These are phyloP conservation scores for Dactylellina drechsleri DNA, from an alignment of 2,329 filamentous ascomycete species.

Conservation along the genomic window DNA sequence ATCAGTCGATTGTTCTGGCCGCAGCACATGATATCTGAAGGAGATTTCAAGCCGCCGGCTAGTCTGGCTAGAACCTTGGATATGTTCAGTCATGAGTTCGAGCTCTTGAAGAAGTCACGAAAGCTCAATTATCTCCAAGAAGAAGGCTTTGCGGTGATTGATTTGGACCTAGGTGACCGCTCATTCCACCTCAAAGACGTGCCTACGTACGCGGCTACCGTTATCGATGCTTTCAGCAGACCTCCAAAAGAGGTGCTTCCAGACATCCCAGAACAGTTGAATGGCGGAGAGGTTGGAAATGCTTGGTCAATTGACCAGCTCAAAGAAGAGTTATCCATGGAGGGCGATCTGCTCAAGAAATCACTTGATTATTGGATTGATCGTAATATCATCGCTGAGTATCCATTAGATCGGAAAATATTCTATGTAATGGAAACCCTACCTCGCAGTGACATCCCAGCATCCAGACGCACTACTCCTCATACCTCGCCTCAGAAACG, in stretches of 20 bases:
- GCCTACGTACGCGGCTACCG: constrained; percentile 84
- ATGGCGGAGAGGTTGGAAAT: constrained; percentile 58
- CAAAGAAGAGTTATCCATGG: constrained; percentile 72
- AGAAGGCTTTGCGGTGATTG: constrained; percentile 80
- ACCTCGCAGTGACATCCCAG: constrained; percentile 42
- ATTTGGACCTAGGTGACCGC: constrained; percentile 84
- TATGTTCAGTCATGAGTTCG: constrained; percentile 79
- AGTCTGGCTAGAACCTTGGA: constrained; percentile 70
- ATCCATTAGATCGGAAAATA: constrained; percentile 67
- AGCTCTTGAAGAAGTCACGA: constrained; percentile 80
- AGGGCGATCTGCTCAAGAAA: constrained; percentile 74
- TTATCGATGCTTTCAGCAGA: constrained; percentile 83
- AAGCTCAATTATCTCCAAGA: constrained; percentile 90
- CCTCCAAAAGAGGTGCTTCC: constrained; percentile 62
- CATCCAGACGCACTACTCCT: constrained; percentile 45
- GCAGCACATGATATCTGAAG: constrained; percentile 59
- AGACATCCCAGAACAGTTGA: constrained; percentile 67
- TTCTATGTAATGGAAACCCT: constrained; percentile 74
- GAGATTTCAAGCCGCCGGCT: constrained; percentile 64
- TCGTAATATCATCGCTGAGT: constrained; percentile 70
- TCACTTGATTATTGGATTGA: constrained; percentile 78
- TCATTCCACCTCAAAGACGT: constrained; percentile 75
- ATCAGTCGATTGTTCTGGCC: constrained; percentile 96
- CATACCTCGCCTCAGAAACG: constrained; percentile 55
- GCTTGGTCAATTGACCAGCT: constrained; percentile 61